A percentile compares a stretch with the other conserved stretches of the same genome.
phyloP scores from a whole-genome alignment of 129 eudicot species.

The Pulicaria dysenterica region DNA sequence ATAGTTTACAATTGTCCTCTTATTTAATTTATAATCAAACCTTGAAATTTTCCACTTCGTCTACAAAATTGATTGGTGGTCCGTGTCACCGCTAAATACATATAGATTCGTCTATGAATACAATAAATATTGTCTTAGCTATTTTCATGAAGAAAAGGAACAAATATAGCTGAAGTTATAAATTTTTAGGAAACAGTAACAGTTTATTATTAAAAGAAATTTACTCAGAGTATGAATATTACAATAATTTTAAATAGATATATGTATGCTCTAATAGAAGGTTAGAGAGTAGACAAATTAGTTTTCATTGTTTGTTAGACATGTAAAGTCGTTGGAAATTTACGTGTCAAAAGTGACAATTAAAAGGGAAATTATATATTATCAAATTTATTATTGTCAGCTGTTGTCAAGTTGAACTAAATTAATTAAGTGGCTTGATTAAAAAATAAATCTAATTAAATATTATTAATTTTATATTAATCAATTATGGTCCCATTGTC shows the following conservation, averaged over 20 bases:
- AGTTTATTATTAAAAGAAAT: too few species aligned
- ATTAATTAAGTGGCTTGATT: not conserved
- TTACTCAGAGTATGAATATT: not conserved
- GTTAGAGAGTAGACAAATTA: slow-evolving; percentile 4
- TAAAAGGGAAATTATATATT: not conserved
- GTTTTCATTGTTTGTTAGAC: not conserved
- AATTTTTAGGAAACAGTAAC: too few species aligned
- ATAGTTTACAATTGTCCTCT: too few species aligned
- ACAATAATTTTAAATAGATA: not conserved
- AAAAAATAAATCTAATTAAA: not conserved
- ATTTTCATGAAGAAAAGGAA: too few species aligned
- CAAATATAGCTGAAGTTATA: too few species aligned
- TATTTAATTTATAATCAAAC: too few species aligned
- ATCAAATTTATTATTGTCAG: slow-evolving; percentile 12
- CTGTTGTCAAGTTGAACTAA: slow-evolving; percentile 25
- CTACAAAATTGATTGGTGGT: too few species aligned
- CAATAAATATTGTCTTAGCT: too few species aligned
- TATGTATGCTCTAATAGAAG: slow-evolving; percentile 5
- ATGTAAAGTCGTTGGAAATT: slow-evolving; percentile 17
- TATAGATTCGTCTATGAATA: too few species aligned
- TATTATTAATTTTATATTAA: not conserved
- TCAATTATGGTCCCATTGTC: not conserved
- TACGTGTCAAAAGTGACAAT: slow-evolving; percentile 24
- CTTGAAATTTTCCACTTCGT: too few species aligned
- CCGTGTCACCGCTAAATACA: too few species aligned